Base-by-base conservation (phyloP, 2,329 filamentous ascomycete species). In the Colletotrichum lini region DNA sequence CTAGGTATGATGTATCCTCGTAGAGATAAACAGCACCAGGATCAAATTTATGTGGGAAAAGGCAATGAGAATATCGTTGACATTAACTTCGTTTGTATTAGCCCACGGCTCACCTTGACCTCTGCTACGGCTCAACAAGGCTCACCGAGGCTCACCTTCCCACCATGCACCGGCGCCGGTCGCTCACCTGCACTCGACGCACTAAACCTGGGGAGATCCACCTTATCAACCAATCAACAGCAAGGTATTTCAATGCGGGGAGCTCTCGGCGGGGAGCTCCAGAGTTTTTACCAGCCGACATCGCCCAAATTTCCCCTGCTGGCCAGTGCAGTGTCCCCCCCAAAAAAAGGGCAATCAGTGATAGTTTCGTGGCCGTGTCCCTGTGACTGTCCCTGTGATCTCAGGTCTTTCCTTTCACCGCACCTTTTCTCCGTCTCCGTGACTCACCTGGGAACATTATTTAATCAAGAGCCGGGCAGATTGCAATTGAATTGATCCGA, bases 321-420 rank as follows among this genome's bases (percentile, higher is more conserved):
- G 18, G 60, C 44, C 23, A 21, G 40, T 40, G 45, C 49, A 10
- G 35, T 38, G 8, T 35, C 35, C 35, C 35, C n/a, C 52, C n/a
- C 59, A 21, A 30, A 57, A 61, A 62, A 47, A 58, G 57, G 54
- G 21, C 45, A 18, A 54, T 57, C 68, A 30, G 59, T 44, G 40
- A 57, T 57, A 30, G 49, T 66, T 67, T 53, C 65, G 38, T 49
- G 40, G 62, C 53, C 71, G 73, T 77, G 75, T 78, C 74, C 75
- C 74, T 78, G 75, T 77, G 75, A 76, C 72, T 74, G 72, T 77
- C 76, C 76, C 76, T 78, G 76, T 78, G 77, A 78, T 75, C 67
- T 76, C 65, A 61, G 74, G 65, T 70, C 59, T 69, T 54, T 66
- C 30, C 50, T 53, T 61, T 63, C 44, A 50, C 54, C 44, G 53